Conservation (phyloP, 768 basidiomycete species). For the Crucibulum laeve region DNA sequence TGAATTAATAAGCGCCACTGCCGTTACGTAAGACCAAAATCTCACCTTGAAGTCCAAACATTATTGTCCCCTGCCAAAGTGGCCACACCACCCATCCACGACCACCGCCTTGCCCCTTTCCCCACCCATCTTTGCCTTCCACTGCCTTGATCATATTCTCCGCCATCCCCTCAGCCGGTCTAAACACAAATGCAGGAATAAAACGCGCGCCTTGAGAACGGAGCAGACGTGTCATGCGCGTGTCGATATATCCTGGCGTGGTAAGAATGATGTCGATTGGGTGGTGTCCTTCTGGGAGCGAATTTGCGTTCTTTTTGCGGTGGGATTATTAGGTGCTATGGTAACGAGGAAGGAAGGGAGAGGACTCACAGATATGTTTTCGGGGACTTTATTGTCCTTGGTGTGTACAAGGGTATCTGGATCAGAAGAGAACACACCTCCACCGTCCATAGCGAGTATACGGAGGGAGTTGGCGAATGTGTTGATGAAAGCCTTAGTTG, state of each 20-base stretch:
- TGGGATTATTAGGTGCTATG: too few relatives aligned
- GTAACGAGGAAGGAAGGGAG: too few relatives aligned
- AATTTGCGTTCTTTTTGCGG: too few relatives aligned
- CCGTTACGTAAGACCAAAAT: neutral
- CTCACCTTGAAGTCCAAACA: conserved; percentile 20
- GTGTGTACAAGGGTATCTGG: neutral
- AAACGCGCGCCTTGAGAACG: conserved; percentile 16
- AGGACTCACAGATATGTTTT: neutral
- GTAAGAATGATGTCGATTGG: conserved; percentile 19
- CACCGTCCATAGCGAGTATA: conserved; percentile 16
- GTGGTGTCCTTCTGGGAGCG: too few relatives aligned
- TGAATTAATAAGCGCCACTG: neutral
- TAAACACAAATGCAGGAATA: conserved; percentile 14
- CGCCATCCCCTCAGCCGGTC: conserved; percentile 16
- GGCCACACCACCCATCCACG: conserved; percentile 22
- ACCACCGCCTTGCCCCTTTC: conserved; percentile 18
- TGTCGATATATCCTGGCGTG: conserved; percentile 22
- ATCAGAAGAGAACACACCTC: conserved; percentile 1
- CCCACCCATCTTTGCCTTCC: conserved; percentile 8
- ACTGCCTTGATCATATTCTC: conserved; percentile 17
- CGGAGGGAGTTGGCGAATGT: conserved; percentile 24
- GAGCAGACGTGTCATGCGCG: conserved; percentile 21
- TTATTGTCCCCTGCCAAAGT: conserved; percentile 13
- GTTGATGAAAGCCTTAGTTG: conserved; percentile 26
- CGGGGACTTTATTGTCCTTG: neutral